Base-by-base conservation (phyloP, 1,139 yeast species). In the Blastobotrys ciferrii region DNA sequence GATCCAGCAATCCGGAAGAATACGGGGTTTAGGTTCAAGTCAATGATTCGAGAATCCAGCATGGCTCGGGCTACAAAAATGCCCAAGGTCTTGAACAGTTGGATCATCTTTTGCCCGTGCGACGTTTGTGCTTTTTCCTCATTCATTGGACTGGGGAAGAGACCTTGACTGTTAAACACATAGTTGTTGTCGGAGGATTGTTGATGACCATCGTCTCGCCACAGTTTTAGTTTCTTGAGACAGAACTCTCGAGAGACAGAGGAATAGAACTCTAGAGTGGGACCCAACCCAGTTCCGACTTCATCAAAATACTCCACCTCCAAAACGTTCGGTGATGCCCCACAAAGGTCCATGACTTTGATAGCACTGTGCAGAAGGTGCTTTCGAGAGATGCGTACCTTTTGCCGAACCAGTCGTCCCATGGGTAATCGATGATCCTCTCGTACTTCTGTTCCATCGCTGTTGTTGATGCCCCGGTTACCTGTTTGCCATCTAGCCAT, bases 241-340 rank as follows among this genome's bases (percentile, higher is more conserved):
- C 85, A 72, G 62, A 87, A 88, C 53, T 84, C 92, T 53, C 73
- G 80, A 0, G 97, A 88, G 3, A 87, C 92, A 12, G 77, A 72
- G 0, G 97, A 81, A 63, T 88, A 92, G 62, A 92, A 92, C 65
- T 92, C 98, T 53, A 91, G 73, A 0, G 98, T 92, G 1, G 98
- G 98, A 0, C 98, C 98, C 45, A 89, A 70, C 0, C 98, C 98
- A 1, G 96, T 84, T 11, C 98, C 98, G n/a, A 78, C 96, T 64
- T 92, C 98, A 58, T 85, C 91, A 57, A 78, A 82, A 61, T 86
- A 92, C 63, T 91, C 97, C 51, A 92, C 83, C 59, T 92, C 98
- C 42, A 92, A 70, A 5, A 87, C 74, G 33, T 89, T 86, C 0
- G 96, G 92, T 14, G 84, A 78, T 0, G 88, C 70, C 0, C 95